Evolutionary conservation across 2,329 filamentous ascomycete genomes (phyloP), one percentile per base, ranked within the genome.

Genomic region (Fusarium ambrosium): DNA sequence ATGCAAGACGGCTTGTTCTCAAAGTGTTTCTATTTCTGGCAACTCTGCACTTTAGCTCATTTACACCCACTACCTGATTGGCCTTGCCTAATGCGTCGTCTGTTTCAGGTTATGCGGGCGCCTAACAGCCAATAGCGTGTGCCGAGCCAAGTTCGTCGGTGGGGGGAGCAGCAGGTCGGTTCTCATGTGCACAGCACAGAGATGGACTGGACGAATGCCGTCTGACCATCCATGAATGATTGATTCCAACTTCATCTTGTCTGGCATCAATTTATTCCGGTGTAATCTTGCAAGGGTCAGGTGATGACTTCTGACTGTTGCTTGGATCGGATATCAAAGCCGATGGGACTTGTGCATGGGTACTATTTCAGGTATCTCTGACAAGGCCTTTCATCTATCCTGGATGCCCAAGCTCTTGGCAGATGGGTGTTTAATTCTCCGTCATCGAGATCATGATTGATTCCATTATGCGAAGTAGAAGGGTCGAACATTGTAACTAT

Each of bases 91-190:
- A 70, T 69, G 68, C 77, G 68, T 82, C 79, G 79, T 81, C 74
- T 80, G 81, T 82, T 82, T 82, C 81, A 82, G 81, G 77, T 80
- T 79, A 78, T 81, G 81, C 78, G 71, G 76, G 77, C 79, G 77
- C 68, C 72, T 80, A 77, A 27, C 60, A 73, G 66, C 80, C 80
- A 81, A 81, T 82, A 55, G 67, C 41, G 16, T 53, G 63, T 62
- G 43, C 43, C 45, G 37, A 36, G 45, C 48, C 55, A 61, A 59
- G 34, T 64, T 62, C 60, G 59, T 48, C 16, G 48, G 72, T 77
- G 76, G 76, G 48, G 61, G 62, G 24, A 29, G 45, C 32, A 48
- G 11, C 53, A 62, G 58, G 63, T 37, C 22, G 48, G 55, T 59
- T 70, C 48, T 66, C 56, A 64, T 51, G 55, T 20, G 71, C 64